Evolutionary conservation across 768 basidiomycete species (phyloP).

Genomic region (Infundibulicybe gibba): DNA sequence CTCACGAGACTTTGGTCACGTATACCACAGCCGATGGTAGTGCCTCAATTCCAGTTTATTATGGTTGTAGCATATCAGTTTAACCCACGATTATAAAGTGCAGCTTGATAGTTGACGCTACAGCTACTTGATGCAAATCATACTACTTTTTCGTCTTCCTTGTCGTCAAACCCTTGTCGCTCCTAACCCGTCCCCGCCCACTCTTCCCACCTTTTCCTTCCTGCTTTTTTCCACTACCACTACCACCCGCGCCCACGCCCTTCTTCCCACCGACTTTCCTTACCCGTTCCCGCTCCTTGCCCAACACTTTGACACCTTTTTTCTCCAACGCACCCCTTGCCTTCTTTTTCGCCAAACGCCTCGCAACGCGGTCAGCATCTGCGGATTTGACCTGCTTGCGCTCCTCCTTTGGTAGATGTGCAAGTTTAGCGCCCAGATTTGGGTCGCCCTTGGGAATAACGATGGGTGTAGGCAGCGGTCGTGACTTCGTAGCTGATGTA

Average conservation of each 20-base stretch:
- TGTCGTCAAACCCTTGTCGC: slow-evolving; percentile 49
- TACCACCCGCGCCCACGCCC: slow-evolving; percentile 1
- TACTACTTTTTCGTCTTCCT: slow-evolving; percentile 56
- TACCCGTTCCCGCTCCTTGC: slow-evolving; percentile 44
- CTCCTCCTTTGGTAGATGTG: slow-evolving; percentile 77
- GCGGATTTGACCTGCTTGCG: slow-evolving; percentile 79
- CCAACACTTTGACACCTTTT: slow-evolving; percentile 24
- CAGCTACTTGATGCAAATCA: neutral
- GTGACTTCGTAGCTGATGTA: slow-evolving; percentile 14
- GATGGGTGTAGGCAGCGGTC: slow-evolving; percentile 16
- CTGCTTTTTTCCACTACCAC: slow-evolving; percentile 27
- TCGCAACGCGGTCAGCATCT: slow-evolving; percentile 76
- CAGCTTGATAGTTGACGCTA: no score
- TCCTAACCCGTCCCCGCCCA: slow-evolving; percentile 39
- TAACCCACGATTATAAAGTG: no score
- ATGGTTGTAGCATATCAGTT: no score
- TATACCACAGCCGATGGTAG: no score
- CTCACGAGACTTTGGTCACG: no score
- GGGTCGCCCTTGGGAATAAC: slow-evolving; percentile 78
- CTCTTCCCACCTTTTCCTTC: slow-evolving; percentile 27
- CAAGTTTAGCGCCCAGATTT: slow-evolving; percentile 71
- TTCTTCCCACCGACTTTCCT: slow-evolving; percentile 34
- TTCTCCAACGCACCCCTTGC: slow-evolving; percentile 48
- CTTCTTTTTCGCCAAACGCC: slow-evolving; percentile 90
- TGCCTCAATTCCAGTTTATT: no score